These are phyloP conservation scores for Coriolopsis trogii DNA, from an alignment of 1,284 basidiomycete species.

Conservation along the genomic window DNA sequence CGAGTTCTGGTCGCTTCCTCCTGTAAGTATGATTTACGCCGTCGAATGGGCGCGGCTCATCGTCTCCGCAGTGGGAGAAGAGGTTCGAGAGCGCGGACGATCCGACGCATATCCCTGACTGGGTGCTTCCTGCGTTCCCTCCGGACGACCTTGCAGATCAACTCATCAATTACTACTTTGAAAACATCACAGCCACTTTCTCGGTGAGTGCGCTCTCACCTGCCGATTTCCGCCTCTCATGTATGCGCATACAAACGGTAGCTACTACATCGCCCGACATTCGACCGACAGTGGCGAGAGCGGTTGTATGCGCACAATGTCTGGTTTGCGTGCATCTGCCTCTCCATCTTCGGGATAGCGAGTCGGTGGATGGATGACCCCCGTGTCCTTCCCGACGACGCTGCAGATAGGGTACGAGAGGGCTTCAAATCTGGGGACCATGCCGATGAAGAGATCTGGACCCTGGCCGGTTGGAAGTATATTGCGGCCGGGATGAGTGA, in stretches of 20 bases:
- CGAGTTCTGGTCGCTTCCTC: conserved; percentile 26
- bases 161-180: conserved; percentile 55
- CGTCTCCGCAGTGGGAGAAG: conserved; percentile 59
- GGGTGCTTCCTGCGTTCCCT: conserved; percentile 55
- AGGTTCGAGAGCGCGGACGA: conserved; percentile 50
- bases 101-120: conserved; percentile 37
- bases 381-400: conserved; percentile 44
- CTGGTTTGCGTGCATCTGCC: conserved; percentile 51
- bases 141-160: conserved; percentile 48
- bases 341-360: conserved; percentile 53
- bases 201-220: conserved; percentile 27
- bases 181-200: conserved; percentile 42
- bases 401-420: conserved; percentile 33
- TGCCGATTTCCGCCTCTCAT: not conserved
- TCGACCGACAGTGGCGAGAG: conserved; percentile 46
- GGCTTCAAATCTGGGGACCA: conserved; percentile 36
- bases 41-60: not conserved
- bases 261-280: conserved; percentile 53
- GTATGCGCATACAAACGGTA: not conserved
- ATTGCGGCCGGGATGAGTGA: conserved; percentile 26
- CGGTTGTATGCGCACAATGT: conserved; percentile 44
- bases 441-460: conserved; percentile 20
- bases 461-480: conserved; percentile 29
- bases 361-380: conserved; percentile 50
- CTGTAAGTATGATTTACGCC: conserved; percentile 14